Evolutionary conservation across 495 filamentous ascomycete genomes (phyloP).

Genomic region (Melanomma pulvis-pyrius): DNA sequence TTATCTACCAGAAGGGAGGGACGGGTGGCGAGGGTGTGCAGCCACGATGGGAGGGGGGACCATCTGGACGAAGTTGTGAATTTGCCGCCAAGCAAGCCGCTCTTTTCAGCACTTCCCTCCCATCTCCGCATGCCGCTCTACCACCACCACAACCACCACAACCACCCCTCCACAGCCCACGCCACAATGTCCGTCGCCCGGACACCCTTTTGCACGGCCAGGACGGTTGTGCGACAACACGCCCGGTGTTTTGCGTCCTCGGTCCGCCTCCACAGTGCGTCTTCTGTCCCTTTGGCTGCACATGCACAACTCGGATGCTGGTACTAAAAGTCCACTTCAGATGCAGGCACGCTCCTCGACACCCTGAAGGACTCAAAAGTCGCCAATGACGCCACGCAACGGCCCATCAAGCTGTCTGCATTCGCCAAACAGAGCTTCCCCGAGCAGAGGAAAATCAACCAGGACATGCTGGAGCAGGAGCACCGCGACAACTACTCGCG

Average conservation of each 20-base stretch:
- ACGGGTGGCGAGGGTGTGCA: neutral
- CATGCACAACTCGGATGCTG: neutral
- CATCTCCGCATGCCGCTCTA: neutral
- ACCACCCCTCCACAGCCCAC: neutral
- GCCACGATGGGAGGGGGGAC: neutral
- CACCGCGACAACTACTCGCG: slow-evolving; percentile 9
- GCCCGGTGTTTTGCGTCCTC: neutral
- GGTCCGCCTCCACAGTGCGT: neutral
- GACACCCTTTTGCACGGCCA: neutral
- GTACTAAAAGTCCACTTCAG: neutral
- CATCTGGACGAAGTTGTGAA: neutral
- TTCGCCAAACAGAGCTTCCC: neutral
- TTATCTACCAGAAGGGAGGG: neutral
- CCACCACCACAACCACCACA: neutral
- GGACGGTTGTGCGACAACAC: neutral
- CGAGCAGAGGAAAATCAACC: no score
- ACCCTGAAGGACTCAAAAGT: neutral
- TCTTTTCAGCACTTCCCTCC: neutral
- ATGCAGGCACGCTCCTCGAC: neutral
- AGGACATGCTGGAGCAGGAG: neutral
- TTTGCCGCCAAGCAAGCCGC: neutral
- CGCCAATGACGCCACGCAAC: neutral
- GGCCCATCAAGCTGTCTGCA: neutral
- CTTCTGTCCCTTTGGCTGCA: neutral
- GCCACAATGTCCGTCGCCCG: neutral